Conservation (phyloP, 208 protist genomes). For the Leishmania tarentolae region DNA sequence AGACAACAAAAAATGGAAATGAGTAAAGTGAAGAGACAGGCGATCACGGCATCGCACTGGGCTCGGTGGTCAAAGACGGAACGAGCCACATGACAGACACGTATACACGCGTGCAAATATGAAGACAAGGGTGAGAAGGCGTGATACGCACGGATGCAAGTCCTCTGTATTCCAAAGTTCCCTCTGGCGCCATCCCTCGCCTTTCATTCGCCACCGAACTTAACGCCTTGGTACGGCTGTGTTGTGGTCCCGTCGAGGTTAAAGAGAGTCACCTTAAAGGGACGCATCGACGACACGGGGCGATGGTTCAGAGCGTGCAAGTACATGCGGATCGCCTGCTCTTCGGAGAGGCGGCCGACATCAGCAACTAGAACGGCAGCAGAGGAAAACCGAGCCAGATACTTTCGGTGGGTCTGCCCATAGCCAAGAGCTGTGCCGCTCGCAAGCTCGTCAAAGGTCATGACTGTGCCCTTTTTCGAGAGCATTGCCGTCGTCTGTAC, state of each 20-base stretch:
- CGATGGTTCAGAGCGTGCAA: conserved; percentile 58
- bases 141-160: not conserved
- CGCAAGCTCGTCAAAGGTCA: conserved; percentile 89
- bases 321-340: conserved; percentile 76
- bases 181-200: not conserved
- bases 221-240: conserved; percentile 87
- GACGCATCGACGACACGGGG: conserved; percentile 59
- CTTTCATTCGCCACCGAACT: conserved; percentile 73
- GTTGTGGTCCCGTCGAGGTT: conserved; percentile 80
- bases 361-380: conserved; percentile 57
- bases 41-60: not conserved
- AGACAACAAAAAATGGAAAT: not conserved
- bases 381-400: conserved; percentile 37
- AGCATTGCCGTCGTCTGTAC: conserved; percentile 81
- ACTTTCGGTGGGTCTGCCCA: conserved; percentile 17
- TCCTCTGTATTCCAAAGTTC: not conserved
- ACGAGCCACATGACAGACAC: not conserved
- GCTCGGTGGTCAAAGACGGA: not conserved
- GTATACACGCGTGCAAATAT: not conserved
- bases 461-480: conserved; percentile 76
- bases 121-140: not conserved
- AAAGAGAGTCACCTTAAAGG: conserved; percentile 87
- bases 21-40: not conserved
- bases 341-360: conserved; percentile 67
- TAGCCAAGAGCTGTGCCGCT: conserved; percentile 38